phyloP scores from a whole-genome alignment of 2,329 filamentous ascomycete genomes.

The Penicillium occitanis region DNA sequence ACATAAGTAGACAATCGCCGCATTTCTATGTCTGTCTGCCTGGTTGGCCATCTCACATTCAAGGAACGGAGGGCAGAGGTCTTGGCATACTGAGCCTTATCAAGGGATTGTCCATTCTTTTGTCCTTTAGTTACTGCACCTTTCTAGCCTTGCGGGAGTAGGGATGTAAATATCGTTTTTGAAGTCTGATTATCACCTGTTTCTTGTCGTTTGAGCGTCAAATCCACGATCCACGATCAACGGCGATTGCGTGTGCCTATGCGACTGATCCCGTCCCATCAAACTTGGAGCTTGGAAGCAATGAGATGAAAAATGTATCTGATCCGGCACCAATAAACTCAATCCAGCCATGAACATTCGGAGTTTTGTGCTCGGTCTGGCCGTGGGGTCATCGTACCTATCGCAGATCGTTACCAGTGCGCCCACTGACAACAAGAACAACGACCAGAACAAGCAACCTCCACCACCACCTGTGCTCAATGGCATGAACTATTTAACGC shows the following conservation, averaged over 20 bases:
- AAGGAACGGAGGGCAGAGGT: not conserved
- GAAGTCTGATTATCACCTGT: not conserved
- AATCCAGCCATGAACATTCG: slow-evolving; percentile 9
- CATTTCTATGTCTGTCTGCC: not conserved
- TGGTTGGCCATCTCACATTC: not conserved
- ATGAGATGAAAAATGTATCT: slow-evolving; percentile 1
- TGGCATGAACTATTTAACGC: slow-evolving; percentile 14
- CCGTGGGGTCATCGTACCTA: slow-evolving; percentile 4
- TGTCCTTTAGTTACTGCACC: not conserved
- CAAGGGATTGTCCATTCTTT: slow-evolving; percentile 8
- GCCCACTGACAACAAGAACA: not conserved
- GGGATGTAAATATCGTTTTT: not conserved
- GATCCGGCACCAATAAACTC: not conserved
- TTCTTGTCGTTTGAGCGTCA: not conserved
- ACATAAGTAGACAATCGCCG: not conserved
- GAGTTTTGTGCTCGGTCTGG: slow-evolving; percentile 6
- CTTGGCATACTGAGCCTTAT: slow-evolving; percentile 9
- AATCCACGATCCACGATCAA: not conserved
- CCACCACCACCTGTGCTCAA: slow-evolving; percentile 16
- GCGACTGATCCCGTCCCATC: not conserved
- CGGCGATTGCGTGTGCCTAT: not conserved
- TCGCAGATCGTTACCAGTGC: slow-evolving; percentile 12
- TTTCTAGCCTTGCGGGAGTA: not conserved
- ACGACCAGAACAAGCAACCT: not conserved
- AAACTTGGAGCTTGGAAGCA: not conserved